Evolutionary conservation across 2,329 filamentous ascomycete genomes (phyloP).

Genomic region (Phaeomoniella chlamydospora): DNA sequence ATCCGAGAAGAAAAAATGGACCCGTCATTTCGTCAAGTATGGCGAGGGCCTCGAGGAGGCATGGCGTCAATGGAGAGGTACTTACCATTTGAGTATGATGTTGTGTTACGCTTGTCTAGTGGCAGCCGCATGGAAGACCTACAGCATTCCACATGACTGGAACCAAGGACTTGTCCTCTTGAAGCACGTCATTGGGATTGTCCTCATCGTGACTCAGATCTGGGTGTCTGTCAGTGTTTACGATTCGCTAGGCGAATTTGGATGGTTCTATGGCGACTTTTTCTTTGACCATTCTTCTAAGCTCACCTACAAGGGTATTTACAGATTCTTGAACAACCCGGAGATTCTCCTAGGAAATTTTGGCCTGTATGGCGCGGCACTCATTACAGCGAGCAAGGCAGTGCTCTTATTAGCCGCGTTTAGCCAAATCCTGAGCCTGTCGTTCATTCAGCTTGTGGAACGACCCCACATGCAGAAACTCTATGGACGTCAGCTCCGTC

Average conservation of each 20-base stretch:
- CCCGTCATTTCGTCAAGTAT: conserved; percentile 92
- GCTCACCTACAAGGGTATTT: conserved; percentile 91
- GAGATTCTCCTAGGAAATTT: conserved; percentile 87
- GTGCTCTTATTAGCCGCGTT: conserved; percentile 78
- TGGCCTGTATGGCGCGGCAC: conserved; percentile 85
- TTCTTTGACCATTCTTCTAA: conserved; percentile 85
- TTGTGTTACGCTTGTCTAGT: conserved; percentile 83
- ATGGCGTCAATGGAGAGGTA: conserved; percentile 94
- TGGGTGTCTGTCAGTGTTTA: conserved; percentile 93
- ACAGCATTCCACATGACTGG: conserved; percentile 75
- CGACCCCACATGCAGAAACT: conserved; percentile 97
- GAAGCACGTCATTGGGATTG: conserved; percentile 70
- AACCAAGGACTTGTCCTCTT: conserved; percentile 71
- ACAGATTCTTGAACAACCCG: conserved; percentile 94
- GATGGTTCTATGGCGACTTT: conserved; percentile 98
- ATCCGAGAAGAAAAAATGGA: conserved; percentile 87
- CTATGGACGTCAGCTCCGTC: conserved; percentile 69
- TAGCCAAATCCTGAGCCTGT: conserved; percentile 72
- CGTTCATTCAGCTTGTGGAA: conserved; percentile 86
- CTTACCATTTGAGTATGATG: conserved; percentile 84
- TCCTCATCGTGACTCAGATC: conserved; percentile 70
- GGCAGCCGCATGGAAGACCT: conserved; percentile 93
- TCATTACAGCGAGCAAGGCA: conserved; percentile 79
- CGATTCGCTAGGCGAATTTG: conserved; percentile 90
- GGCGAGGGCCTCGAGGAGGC: conserved; percentile 82